A percentile compares a stretch with the other conserved stretches of the same genome.
Evolutionary conservation across 192 early-diverging fungal genomes (phyloP).

Genomic region (Spizellomyces punctatus): DNA sequence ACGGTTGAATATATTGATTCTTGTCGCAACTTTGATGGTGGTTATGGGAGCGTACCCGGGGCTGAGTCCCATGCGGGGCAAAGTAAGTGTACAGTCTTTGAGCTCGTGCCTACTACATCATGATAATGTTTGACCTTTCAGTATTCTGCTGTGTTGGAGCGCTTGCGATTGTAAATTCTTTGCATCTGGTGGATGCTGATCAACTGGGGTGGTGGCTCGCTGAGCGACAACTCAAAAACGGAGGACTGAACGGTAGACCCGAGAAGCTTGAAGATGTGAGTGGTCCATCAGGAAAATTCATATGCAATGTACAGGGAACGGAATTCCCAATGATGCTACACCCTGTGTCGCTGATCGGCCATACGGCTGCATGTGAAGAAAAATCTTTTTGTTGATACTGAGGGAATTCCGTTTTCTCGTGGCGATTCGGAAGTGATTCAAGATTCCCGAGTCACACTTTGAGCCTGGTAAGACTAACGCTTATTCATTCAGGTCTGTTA

Average conservation of each 20-base stretch:
- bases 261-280: conserved; percentile 93
- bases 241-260: conserved; percentile 94
- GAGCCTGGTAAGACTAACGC: no score
- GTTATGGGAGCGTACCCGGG: conserved; percentile 86
- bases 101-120: not conserved
- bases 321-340: not conserved
- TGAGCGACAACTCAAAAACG: conserved; percentile 87
- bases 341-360: not conserved
- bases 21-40: conserved; percentile 96
- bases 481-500: conserved; percentile 73
- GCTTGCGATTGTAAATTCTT: conserved; percentile 75
- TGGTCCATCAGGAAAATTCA: not conserved
- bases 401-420: no score
- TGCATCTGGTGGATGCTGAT: conserved; percentile 82
- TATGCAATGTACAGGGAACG: no score
- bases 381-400: no score
- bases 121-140: conserved; percentile 3
- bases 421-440: no score
- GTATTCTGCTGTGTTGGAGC: conserved; percentile 92
- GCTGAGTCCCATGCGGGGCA: conserved; percentile 92
- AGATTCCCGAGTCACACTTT: no score
- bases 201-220: conserved; percentile 90
- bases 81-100: conserved; percentile 41
- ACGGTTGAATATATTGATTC: conserved; percentile 71
- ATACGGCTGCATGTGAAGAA: no score